Conservation (phyloP, 352 stramenopile species). For the Phytophthora sansomeana region DNA sequence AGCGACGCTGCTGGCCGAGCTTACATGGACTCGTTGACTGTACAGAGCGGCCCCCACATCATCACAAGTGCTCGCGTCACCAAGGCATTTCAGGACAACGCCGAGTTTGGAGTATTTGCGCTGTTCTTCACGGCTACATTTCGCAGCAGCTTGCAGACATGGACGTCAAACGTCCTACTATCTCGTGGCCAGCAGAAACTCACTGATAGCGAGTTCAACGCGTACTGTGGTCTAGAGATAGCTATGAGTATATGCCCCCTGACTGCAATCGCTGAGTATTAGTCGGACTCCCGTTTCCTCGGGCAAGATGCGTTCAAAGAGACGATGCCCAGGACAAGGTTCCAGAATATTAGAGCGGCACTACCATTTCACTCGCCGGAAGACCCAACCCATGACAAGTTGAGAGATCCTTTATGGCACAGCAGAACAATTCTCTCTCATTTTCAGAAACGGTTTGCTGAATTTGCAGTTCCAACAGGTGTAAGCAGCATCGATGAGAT, state of each 20-base stretch:
- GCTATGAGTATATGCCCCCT: conserved; percentile 14
- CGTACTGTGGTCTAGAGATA: conserved; percentile 1
- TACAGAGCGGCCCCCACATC: background rate
- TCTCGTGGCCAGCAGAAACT: background rate
- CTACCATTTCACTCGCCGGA: background rate
- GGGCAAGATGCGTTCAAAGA: background rate
- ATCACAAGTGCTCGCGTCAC: background rate
- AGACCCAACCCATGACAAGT: background rate
- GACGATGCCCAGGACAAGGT: background rate
- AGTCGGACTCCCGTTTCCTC: background rate
- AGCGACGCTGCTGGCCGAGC: no score
- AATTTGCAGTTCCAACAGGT: background rate
- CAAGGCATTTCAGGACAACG: background rate
- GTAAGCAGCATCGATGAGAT: conserved; percentile 8
- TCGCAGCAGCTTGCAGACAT: background rate
- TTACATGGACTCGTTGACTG: background rate
- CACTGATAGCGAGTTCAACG: conserved; percentile 1
- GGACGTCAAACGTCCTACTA: background rate
- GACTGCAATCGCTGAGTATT: conserved; percentile 12
- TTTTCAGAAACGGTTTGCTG: background rate
- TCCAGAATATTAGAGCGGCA: background rate
- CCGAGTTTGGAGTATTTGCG: background rate
- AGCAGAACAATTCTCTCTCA: background rate
- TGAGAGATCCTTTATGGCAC: conserved; percentile 6
- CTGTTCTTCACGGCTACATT: background rate